Evolutionary conservation across 2,329 filamentous ascomycete genomes (phyloP), one percentile per base, ranked within the genome.

Genomic region (Ceratocystis huliohia): DNA sequence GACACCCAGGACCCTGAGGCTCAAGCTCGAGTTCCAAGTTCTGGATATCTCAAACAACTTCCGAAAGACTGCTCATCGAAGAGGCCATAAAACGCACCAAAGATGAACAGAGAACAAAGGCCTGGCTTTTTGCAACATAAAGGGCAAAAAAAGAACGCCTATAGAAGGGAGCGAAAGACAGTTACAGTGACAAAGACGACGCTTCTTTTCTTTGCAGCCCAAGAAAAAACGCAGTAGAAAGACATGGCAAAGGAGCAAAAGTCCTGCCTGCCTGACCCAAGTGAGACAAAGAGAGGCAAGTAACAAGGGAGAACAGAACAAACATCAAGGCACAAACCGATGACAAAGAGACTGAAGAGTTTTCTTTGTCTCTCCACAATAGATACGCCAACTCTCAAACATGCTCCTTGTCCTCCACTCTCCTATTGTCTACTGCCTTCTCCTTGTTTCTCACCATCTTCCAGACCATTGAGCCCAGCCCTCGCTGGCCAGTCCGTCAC

Each of bases 401-500:
- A 41, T 41, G 37, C 3, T 13, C 10, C 37, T 41, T 41, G 10
- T 13, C 10, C 8, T 41, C 10, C 4, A 10, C 37, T 15, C 37
- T 15, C 37, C 13, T 4, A 13, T 50, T 10, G 6, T 15, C 2
- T 20, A 17, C n/a, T n/a, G 48, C 3, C 20, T 13, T 10, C 48
- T 10, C 48, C 7, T 45, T 15, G 7, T 28, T 63, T 13, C 22
- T 63, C 5, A 65, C 53, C 50, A 65, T 13, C 41, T 53, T n/a
- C 64, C 64, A 15, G 64, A 45, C 64, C 64, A 65, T 3, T 44
- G 37, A 10, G 64, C 48, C 64, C 64, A 65, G 53, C 53, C 44
- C 15, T 61, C 64, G 10, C 28, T 22, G n/a, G 20, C 17, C 22
- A 20, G 15, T 28, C 25, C 22, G 13, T 50, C 22, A 28, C 2